Conservation (phyloP, 345 rosid species). For the Camelina neglecta region DNA sequence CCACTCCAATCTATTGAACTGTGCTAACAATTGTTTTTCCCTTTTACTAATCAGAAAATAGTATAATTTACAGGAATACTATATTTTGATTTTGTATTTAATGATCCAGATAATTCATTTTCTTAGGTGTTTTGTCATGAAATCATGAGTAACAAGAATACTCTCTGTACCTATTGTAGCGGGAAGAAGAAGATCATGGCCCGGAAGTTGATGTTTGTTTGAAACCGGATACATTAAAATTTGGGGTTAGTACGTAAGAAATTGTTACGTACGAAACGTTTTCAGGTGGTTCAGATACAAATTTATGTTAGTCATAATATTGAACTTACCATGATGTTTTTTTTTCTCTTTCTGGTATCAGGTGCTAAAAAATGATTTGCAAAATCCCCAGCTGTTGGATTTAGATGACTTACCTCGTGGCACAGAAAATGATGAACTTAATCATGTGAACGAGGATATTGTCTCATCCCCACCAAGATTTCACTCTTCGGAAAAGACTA, state of each 20-base stretch:
- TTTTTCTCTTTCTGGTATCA: conserved; percentile 40
- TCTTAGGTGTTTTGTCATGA: conserved; percentile 21
- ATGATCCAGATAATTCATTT: too few species aligned
- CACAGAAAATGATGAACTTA: conserved; percentile 40
- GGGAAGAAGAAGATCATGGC: conserved; percentile 56
- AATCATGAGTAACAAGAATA: conserved; percentile 36
- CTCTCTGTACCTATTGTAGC: conserved; percentile 29
- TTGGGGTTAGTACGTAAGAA: conserved; percentile 58
- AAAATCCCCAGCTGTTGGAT: conserved; percentile 48
- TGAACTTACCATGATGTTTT: conserved; percentile 15
- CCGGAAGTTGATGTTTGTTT: conserved; percentile 75
- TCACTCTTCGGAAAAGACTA: conserved; percentile 43
- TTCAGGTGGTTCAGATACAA: not conserved
- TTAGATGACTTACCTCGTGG: conserved; percentile 48
- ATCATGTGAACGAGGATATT: conserved; percentile 54
- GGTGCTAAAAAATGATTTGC: conserved; percentile 56
- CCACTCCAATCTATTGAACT: too few species aligned
- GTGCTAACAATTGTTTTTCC: too few species aligned
- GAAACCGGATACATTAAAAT: conserved; percentile 59
- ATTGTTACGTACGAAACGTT: conserved; percentile 17
- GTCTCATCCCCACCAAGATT: conserved; percentile 42
- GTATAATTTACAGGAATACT: too few species aligned
- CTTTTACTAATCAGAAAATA: too few species aligned
- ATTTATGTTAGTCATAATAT: not conserved
- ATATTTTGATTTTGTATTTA: too few species aligned